Conservation (phyloP, 345 rosid genomes). For the Brassica nigra region DNA sequence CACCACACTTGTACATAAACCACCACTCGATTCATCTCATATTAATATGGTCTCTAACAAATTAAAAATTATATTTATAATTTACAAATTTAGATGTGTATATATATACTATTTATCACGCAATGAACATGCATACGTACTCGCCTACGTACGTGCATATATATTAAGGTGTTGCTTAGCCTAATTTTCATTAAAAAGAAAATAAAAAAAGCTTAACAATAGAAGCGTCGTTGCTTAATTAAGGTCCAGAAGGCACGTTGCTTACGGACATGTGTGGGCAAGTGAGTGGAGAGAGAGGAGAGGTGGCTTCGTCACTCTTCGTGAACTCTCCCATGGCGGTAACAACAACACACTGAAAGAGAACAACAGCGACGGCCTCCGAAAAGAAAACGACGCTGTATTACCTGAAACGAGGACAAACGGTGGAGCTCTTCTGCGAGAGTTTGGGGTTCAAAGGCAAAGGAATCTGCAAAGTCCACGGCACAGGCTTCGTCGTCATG, state of each 20-base stretch:
- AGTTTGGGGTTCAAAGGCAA: conserved; percentile 88
- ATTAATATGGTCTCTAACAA: background rate
- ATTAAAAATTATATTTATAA: background rate
- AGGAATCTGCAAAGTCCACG: conserved; percentile 78
- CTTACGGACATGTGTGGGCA: background rate
- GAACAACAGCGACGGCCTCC: conserved; percentile 1
- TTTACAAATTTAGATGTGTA: background rate
- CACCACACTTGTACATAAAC: conserved; percentile 33
- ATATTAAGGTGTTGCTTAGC: background rate
- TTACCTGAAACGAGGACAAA: conserved; percentile 80
- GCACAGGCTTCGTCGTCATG: conserved; percentile 81
- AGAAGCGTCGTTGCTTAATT: background rate
- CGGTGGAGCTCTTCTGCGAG: conserved; percentile 80
- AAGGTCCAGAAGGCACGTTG: background rate
- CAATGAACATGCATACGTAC: conserved; percentile 30
- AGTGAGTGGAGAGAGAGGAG: background rate
- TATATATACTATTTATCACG: background rate
- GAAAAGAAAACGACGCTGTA: conserved; percentile 41
- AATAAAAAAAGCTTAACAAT: no score
- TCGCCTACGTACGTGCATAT: conserved; percentile 15
- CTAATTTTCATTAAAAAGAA: no score
- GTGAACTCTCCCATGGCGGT: no score
- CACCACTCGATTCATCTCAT: conserved; percentile 8
- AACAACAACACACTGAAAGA: no score
- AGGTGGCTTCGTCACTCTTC: background rate